These are phyloP conservation scores for Cladosporium oxysporum DNA, from an alignment of 2,329 filamentous ascomycete genomes.

Conservation along the genomic window DNA sequence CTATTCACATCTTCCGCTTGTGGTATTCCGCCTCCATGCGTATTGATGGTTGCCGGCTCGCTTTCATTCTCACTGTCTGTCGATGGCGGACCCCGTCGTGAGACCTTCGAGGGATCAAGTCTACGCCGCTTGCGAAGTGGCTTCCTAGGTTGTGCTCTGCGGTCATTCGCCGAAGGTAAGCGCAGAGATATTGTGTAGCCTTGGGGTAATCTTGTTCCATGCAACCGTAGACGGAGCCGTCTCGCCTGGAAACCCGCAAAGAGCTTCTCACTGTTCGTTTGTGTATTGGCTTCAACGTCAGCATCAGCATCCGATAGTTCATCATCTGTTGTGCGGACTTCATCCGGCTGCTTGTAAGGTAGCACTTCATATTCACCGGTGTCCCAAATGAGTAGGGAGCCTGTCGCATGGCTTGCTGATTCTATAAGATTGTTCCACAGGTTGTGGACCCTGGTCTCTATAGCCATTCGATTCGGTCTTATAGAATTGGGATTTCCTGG, in stretches of 20 bases:
- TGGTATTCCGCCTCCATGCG: background rate
- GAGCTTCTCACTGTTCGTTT: slow-evolving; percentile 41
- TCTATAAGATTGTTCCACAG: slow-evolving; percentile 50
- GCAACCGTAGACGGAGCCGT: slow-evolving; percentile 45
- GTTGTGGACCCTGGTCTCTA: slow-evolving; percentile 49
- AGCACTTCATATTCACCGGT: slow-evolving; percentile 47
- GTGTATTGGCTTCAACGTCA: slow-evolving; percentile 8
- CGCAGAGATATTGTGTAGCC: slow-evolving; percentile 45
- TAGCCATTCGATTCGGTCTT: slow-evolving; percentile 44
- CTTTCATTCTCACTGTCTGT: slow-evolving; percentile 27
- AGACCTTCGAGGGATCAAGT: slow-evolving; percentile 24
- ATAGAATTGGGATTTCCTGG: slow-evolving; percentile 45
- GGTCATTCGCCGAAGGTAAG: slow-evolving; percentile 40
- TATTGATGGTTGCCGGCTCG: background rate
- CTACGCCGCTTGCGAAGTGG: slow-evolving; percentile 34
- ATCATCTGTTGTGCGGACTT: slow-evolving; percentile 37
- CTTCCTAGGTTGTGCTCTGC: slow-evolving; percentile 29
- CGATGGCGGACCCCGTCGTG: slow-evolving; percentile 14
- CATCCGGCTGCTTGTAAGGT: slow-evolving; percentile 26
- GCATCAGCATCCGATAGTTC: slow-evolving; percentile 34
- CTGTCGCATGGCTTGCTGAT: slow-evolving; percentile 44
- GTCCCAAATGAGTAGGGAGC: slow-evolving; percentile 50
- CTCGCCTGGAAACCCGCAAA: slow-evolving; percentile 41
- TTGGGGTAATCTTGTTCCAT: slow-evolving; percentile 42
- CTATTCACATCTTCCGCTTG: background rate